Conservation (phyloP, 2,329 filamentous ascomycete genomes). For the Fusarium austroafricanum region DNA sequence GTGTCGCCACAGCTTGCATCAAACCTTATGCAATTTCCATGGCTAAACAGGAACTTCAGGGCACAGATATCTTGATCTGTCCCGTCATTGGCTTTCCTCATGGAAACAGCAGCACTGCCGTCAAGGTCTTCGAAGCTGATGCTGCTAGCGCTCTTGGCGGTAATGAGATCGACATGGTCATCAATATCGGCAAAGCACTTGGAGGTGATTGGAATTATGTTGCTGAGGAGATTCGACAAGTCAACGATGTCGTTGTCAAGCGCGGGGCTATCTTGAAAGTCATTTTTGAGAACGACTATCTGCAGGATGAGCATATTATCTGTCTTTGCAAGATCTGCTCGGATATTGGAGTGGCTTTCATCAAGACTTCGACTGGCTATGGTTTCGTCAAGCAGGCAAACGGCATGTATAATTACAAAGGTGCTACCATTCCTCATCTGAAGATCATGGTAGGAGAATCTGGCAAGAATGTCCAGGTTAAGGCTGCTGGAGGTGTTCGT, state of each 20-base stretch:
- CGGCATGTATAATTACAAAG: constrained; percentile 64
- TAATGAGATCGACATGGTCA: constrained; percentile 69
- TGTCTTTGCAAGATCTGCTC: constrained; percentile 67
- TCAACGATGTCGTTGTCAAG: constrained; percentile 62
- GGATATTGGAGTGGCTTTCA: constrained; percentile 62
- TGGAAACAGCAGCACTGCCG: constrained; percentile 64
- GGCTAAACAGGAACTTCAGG: constrained; percentile 60
- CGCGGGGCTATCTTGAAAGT: constrained; percentile 65
- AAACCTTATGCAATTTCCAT: constrained; percentile 67
- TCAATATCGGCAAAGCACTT: constrained; percentile 70
- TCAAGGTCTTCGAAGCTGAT: constrained; percentile 66
- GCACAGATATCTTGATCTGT: constrained; percentile 63
- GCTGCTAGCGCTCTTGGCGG: constrained; percentile 61
- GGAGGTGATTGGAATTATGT: constrained; percentile 69
- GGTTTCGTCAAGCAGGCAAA: constrained; percentile 67
- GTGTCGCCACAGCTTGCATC: constrained; percentile 67
- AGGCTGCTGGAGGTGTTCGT: constrained; percentile 68
- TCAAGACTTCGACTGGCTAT: constrained; percentile 72
- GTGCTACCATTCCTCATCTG: constrained; percentile 63
- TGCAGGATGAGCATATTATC: constrained; percentile 61
- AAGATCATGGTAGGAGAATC: constrained; percentile 64
- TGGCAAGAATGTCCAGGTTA: constrained; percentile 61
- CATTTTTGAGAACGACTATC: constrained; percentile 72
- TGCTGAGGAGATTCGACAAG: constrained; percentile 59
- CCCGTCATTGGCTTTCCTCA: constrained; percentile 72